Evolutionary conservation across 176 grass and related monocot species (phyloP), one percentile per base, ranked within the genome.

Genomic region (Oryza glumipatula): DNA sequence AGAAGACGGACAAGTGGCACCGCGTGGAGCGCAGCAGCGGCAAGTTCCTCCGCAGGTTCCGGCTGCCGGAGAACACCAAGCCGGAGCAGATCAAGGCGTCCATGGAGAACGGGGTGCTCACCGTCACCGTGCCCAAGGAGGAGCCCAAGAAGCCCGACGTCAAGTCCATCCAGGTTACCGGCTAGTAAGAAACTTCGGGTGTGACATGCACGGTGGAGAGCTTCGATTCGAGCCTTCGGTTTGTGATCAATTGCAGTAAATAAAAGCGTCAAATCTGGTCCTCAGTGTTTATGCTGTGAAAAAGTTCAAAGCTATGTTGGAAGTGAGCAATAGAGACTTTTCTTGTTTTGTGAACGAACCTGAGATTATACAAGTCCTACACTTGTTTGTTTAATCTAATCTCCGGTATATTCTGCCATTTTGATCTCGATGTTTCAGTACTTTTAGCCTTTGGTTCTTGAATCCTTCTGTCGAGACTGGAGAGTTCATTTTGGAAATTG

Each of bases 21-120:
- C 74, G 65, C 35, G 83, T 78, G 32, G 83, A 85, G 83, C 74
- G 49, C 35, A 71, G 74, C 74, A 71, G 74, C 74, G 83, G 74
- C 66, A 85, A 58, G 65, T 85, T 78, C 35, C 7, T 82, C 6
- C 67, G 69, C 11, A 56, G 68, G 11, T 82, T 82, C 80, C 11
- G 69, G 11, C 49, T 82, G 6, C 73, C 86, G 14, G 76, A 80
- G 22, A 86, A 79, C 68, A 68, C 84, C 76, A 86, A 86, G 73
- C 16, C 68, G 6, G 84, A 73, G 76, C 67, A 86, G 84, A 47
- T 70, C 38, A 82, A 65, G 49, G 85, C 78, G 4, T 11, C 56
- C 56, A 66, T 83, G 80, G 86, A 88, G 54, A 73, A 78, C 22
- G 80, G 80, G 2, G 86, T 83, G 80, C 80, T 88, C 39, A 88